These are phyloP conservation scores for Holtermanniella nyarrowii DNA, from an alignment of 768 basidiomycete species.

Conservation along the genomic window DNA sequence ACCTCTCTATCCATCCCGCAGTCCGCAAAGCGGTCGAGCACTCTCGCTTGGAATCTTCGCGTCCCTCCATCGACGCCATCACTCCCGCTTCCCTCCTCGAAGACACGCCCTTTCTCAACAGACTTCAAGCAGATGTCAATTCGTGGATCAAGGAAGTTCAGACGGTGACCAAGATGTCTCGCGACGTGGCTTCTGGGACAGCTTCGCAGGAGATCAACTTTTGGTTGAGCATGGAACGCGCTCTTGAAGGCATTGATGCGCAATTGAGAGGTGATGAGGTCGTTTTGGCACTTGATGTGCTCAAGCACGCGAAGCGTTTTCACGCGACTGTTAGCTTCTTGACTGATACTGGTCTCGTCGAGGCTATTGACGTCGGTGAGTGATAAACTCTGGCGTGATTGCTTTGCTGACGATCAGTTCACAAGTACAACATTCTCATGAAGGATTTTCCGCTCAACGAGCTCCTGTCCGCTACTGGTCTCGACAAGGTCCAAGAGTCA, in stretches of 20 bases:
- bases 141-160: slow-evolving; percentile 98
- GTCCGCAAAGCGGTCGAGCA: slow-evolving; percentile 75
- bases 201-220: slow-evolving; percentile 99
- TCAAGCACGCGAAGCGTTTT: slow-evolving; percentile 92
- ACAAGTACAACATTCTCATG: slow-evolving; percentile 98
- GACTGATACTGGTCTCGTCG: slow-evolving; percentile 91
- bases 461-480: slow-evolving; percentile 87
- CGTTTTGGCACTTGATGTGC: slow-evolving; percentile 56
- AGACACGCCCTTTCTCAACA: slow-evolving; percentile 86
- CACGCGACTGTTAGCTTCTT: slow-evolving; percentile 96
- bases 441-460: slow-evolving; percentile 98
- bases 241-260: slow-evolving; percentile 81
- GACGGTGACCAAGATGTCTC: slow-evolving; percentile 84
- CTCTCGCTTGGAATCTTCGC: slow-evolving; percentile 39
- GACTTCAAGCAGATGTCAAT: slow-evolving; percentile 86
- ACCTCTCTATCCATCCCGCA: slow-evolving; percentile 78
- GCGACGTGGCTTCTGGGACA: slow-evolving; percentile 87
- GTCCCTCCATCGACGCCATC: slow-evolving; percentile 58
- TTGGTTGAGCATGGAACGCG: slow-evolving; percentile 89
- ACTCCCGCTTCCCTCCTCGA: slow-evolving; percentile 62
- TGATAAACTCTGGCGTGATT: slow-evolving; percentile 4
- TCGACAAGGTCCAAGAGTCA: slow-evolving; percentile 87
- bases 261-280: slow-evolving; percentile 89
- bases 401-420: slow-evolving; percentile 49
- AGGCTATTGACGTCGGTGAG: slow-evolving; percentile 77